Evolutionary conservation across 75 land plant genomes (phyloP).

Genomic region (Sequoiadendron giganteum): DNA sequence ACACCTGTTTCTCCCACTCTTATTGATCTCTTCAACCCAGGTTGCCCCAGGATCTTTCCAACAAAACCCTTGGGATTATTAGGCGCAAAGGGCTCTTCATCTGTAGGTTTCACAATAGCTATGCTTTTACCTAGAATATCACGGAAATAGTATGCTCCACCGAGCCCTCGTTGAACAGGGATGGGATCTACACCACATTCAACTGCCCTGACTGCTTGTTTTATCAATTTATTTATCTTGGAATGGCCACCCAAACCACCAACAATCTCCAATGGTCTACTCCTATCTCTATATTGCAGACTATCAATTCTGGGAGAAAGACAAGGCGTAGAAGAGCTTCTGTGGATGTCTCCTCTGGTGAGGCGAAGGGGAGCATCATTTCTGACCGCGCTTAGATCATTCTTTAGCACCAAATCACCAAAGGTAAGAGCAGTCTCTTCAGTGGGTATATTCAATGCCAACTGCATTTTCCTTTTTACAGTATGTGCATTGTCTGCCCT

Average conservation of each 20-base stretch:
- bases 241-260: slow-evolving; percentile 29
- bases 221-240: slow-evolving; percentile 27
- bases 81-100: slow-evolving; percentile 52
- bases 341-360: slow-evolving; percentile 31
- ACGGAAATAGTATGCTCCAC: slow-evolving; percentile 44
- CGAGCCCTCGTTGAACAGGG: slow-evolving; percentile 37
- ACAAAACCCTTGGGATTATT: slow-evolving; percentile 51
- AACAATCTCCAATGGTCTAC: slow-evolving; percentile 37
- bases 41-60: slow-evolving; percentile 39
- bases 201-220: slow-evolving; percentile 29
- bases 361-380: slow-evolving; percentile 42
- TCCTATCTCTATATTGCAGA: slow-evolving; percentile 15
- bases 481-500: slow-evolving; percentile 40
- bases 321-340: slow-evolving; percentile 53
- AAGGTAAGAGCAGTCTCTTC: slow-evolving; percentile 45
- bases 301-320: slow-evolving; percentile 29
- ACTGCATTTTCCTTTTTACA: slow-evolving; percentile 44
- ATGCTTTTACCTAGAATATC: slow-evolving; percentile 30
- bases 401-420: slow-evolving; percentile 36
- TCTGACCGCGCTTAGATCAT: slow-evolving; percentile 35
- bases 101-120: slow-evolving; percentile 50
- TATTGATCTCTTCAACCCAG: slow-evolving; percentile 42
- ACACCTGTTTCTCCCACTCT: slow-evolving; percentile 51
- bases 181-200: slow-evolving; percentile 42
- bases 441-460: slow-evolving; percentile 35